These are phyloP conservation scores for Hyphodiscus hymeniophilus DNA, from an alignment of 495 filamentous ascomycete genomes.

Conservation along the genomic window DNA sequence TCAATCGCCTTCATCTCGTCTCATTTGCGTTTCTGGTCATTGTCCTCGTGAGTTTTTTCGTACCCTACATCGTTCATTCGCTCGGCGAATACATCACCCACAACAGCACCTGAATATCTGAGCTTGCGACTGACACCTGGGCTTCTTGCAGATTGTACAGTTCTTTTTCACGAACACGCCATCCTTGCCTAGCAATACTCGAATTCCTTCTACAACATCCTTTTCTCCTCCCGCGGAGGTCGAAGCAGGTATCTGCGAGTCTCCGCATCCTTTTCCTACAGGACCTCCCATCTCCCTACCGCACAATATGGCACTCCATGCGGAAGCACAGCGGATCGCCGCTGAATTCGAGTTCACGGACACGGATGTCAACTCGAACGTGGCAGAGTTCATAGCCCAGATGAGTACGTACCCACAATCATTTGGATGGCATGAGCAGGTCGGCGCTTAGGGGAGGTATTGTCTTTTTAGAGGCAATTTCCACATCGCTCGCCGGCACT, in stretches of 20 bases:
- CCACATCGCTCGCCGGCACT: too few relatives aligned
- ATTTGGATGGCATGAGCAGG: too few relatives aligned
- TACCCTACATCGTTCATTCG: neutral
- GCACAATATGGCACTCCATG: constrained; percentile 51
- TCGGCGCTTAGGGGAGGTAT: too few relatives aligned
- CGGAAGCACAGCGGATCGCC: constrained; percentile 70
- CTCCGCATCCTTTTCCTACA: constrained; percentile 38
- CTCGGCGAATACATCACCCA: constrained; percentile 1
- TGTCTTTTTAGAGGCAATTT: too few relatives aligned
- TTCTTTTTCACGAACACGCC: constrained; percentile 13
- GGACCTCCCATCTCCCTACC: constrained; percentile 36
- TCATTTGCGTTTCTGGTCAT: constrained; percentile 35
- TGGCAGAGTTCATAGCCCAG: constrained; percentile 77
- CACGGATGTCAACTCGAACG: constrained; percentile 67
- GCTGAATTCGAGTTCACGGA: constrained; percentile 79
- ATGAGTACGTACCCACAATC: constrained; percentile 49
- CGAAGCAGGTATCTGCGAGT: constrained; percentile 35
- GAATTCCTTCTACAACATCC: constrained; percentile 9
- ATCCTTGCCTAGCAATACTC: constrained; percentile 3
- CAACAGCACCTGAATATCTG: neutral
- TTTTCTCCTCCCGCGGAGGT: constrained; percentile 35
- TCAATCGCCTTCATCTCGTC: constrained; percentile 28
- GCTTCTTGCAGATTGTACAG: constrained; percentile 16
- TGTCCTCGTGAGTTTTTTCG: constrained; percentile 34
- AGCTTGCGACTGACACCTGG: neutral